Conservation (phyloP, 345 rosid species). For the Camelina laxa region DNA sequence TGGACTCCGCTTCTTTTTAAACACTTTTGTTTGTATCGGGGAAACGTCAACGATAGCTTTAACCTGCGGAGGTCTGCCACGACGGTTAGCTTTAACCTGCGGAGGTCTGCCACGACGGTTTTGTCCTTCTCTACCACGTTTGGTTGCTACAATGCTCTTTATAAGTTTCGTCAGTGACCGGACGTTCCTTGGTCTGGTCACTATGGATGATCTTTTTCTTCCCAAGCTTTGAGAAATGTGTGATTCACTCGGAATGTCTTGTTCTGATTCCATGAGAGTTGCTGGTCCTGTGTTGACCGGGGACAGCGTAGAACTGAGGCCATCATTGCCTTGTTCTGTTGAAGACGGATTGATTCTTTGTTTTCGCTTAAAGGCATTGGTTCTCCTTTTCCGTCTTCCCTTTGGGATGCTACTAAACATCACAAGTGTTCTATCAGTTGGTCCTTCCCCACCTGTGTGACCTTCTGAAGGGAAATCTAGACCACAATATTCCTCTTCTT, state of each 20-base stretch:
- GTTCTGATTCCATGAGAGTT: constrained; percentile 38
- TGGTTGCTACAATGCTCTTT: constrained; percentile 29
- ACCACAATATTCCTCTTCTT: constrained; percentile 2
- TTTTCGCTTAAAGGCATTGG: constrained; percentile 35
- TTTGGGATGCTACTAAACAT: constrained; percentile 11
- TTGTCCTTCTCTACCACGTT: constrained; percentile 26
- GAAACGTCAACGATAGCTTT: neutral
- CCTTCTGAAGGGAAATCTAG: neutral
- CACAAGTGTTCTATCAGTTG: neutral
- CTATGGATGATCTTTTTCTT: constrained; percentile 60
- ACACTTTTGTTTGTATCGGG: constrained; percentile 41
- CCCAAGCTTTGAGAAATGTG: constrained; percentile 29
- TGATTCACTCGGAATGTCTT: constrained; percentile 29
- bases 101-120: neutral
- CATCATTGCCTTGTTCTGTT: constrained; percentile 12
- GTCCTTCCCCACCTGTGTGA: neutral
- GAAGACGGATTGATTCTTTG: constrained; percentile 40
- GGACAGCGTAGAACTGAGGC: constrained; percentile 33
- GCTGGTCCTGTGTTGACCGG: constrained; percentile 23
- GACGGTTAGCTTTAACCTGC: neutral
- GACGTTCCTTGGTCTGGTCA: constrained; percentile 46
- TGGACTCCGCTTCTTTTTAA: constrained; percentile 61
- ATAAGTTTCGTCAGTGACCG: constrained; percentile 50
- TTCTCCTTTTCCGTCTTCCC: constrained; percentile 41
- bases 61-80: neutral